Evolutionary conservation across 2,329 filamentous ascomycete species (phyloP).

Genomic region (Epichloe brachyelytri): DNA sequence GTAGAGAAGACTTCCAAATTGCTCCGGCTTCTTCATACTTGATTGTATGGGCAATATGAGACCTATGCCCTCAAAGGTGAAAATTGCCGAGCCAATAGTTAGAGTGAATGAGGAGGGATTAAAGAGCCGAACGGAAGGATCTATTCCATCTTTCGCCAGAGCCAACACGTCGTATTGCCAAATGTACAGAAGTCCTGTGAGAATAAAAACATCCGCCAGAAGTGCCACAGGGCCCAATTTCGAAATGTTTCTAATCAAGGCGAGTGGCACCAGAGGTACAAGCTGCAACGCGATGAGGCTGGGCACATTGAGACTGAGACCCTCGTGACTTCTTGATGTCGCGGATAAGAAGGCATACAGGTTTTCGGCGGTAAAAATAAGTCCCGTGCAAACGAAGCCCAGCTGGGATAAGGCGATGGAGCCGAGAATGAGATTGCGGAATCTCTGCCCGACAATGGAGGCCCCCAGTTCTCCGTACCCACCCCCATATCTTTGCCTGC

Average conservation of each 20-base stretch:
- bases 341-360: conserved; percentile 54
- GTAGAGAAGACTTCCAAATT: conserved; percentile 53
- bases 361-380: conserved; percentile 70
- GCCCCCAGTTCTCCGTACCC: conserved; percentile 65
- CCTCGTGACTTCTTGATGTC: conserved; percentile 35
- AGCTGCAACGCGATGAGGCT: conserved; percentile 55
- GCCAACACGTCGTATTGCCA: conserved; percentile 55
- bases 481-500: conserved; percentile 49
- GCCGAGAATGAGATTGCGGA: conserved; percentile 52
- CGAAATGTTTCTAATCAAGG: conserved; percentile 61
- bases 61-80: conserved; percentile 68
- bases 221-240: conserved; percentile 58
- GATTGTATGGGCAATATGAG: conserved; percentile 66
- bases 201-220: conserved; percentile 58
- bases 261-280: conserved; percentile 49
- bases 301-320: conserved; percentile 36
- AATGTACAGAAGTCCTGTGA: conserved; percentile 59
- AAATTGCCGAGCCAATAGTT: conserved; percentile 61
- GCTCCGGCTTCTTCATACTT: conserved; percentile 57
- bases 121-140: conserved; percentile 51
- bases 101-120: conserved; percentile 57
- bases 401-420: conserved; percentile 65
- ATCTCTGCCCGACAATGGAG: conserved; percentile 47
- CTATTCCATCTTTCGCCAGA: conserved; percentile 42
- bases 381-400: conserved; percentile 64